Evolutionary conservation across 139 green algal species (phyloP), one percentile per base, ranked within the genome.

Genomic region (Asterochloris sp.): DNA sequence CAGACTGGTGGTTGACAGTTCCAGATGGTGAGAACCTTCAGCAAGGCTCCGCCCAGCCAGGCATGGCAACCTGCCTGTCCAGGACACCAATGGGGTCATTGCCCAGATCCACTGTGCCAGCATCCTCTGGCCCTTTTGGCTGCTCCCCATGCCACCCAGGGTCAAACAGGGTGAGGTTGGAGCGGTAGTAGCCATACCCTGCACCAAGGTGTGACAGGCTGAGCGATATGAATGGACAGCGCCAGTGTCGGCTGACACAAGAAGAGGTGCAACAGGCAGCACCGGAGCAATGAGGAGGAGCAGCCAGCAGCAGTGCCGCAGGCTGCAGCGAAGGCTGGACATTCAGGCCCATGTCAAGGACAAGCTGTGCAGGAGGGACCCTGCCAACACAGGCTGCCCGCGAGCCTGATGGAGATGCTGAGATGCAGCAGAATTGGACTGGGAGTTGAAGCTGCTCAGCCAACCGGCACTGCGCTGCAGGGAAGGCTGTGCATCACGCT

Each of bases 1-100:
- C 66, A 71, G 4, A 71, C 66, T 26, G 21, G 1, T 24, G 21
- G 21, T 1, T 4, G 66, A 71, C 19, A 71, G 21, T 24, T 71
- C 21, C 66, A 4, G 4, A 9, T 8, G 10, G 19, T 71, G 66
- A 71, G 19, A 2, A 24, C 4, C 17, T 21, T 1, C 66, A 71
- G 66, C 19, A 24, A 21, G 21, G 66, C 66, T 26, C 19, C 4
- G 17, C 19, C 21, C 66, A 71, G 66, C 17, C 17, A 71, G 21
- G 1, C 66, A 10, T 71, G 21, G 21, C 66, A 71, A 71, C 17
- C 13, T 29, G 73, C 77, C 77, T 81, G 26, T 81, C 77, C 9
- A 81, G 62, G 77, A 81, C 73, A 11, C 77, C 77, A 62, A 73
- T 73, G 15, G 77, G 77, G 21, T 81, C 77, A 63, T 81, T 81